Evolutionary conservation across 768 basidiomycete species (phyloP).

Genomic region (Suillus weaverae): DNA sequence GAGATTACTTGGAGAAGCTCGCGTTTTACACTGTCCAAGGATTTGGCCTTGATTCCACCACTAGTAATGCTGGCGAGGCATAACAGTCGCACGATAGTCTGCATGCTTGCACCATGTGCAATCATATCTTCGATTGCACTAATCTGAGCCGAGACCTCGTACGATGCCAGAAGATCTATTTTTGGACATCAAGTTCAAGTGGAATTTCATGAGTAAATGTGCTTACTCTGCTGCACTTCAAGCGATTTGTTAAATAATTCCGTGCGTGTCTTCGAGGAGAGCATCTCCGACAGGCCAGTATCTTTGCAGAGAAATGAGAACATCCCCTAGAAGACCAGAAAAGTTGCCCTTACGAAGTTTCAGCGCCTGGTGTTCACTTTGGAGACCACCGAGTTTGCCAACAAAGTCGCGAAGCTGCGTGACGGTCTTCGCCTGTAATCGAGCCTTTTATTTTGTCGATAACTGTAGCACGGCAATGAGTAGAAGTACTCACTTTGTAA

Average conservation of each 20-base stretch:
- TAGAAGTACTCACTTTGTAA: constrained; percentile 64
- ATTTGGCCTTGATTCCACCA: constrained; percentile 86
- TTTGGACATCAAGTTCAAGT: constrained; percentile 9
- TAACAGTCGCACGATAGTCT: constrained; percentile 72
- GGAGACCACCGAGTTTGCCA: constrained; percentile 88
- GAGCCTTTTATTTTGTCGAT: constrained; percentile 47
- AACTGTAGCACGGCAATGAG: constrained; percentile 2
- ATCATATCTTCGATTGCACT: constrained; percentile 89
- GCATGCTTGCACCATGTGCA: constrained; percentile 81
- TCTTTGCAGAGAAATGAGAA: constrained; percentile 48
- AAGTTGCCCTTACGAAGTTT: constrained; percentile 68
- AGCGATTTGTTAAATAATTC: constrained; percentile 89
- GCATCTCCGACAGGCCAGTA: constrained; percentile 89
- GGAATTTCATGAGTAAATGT: constrained; percentile 6
- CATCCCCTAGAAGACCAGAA: constrained; percentile 3
- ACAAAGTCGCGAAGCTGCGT: constrained; percentile 94
- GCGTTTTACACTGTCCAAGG: constrained; percentile 83
- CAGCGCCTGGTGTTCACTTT: constrained; percentile 88
- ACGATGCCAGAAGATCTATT: constrained; percentile 90
- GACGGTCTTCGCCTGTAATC: constrained; percentile 86
- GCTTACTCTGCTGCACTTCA: constrained; percentile 93
- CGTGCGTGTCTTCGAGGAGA: constrained; percentile 81
- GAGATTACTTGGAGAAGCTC: constrained; percentile 78
- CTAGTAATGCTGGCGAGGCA: constrained; percentile 83
- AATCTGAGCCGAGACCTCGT: constrained; percentile 79